Conservation (phyloP, 345 rosid genomes). For the Geranium brycei region DNA sequence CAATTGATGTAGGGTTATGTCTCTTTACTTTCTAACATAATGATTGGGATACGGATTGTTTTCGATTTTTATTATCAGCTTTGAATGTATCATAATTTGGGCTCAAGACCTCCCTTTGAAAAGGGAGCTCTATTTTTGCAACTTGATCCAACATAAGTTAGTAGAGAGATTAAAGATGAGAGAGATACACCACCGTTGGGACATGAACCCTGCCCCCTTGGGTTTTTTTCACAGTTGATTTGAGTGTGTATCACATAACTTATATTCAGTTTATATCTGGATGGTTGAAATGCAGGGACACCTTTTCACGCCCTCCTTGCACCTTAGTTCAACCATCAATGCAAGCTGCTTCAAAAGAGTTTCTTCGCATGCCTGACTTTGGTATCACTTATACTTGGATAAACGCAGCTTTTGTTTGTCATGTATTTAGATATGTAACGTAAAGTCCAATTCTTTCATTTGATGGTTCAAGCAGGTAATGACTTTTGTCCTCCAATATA, state of each 20-base stretch:
- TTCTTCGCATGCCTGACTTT: conserved; percentile 51
- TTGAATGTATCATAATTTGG: too few relatives aligned
- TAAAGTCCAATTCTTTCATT: not conserved
- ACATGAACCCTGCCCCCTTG: too few relatives aligned
- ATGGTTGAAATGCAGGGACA: conserved; percentile 51
- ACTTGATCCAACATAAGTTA: too few relatives aligned
- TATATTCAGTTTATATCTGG: too few relatives aligned
- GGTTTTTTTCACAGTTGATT: too few relatives aligned
- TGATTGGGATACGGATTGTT: not conserved
- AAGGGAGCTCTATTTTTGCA: too few relatives aligned
- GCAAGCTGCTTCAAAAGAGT: conserved; percentile 32
- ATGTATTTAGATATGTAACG: not conserved
- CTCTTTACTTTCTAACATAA: not conserved
- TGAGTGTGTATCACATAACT: too few relatives aligned
- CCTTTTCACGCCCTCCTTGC: conserved; percentile 70
- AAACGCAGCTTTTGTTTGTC: not conserved
- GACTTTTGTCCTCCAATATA: conserved; percentile 78
- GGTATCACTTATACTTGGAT: conserved; percentile 30
- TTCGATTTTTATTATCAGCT: too few relatives aligned
- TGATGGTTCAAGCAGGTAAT: conserved; percentile 29
- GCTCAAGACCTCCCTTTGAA: too few relatives aligned
- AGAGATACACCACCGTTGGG: too few relatives aligned
- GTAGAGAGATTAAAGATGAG: too few relatives aligned
- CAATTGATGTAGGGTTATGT: not conserved
- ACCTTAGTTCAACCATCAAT: conserved; percentile 90